phyloP scores from a whole-genome alignment of 2,329 filamentous ascomycete genomes.

The Trichoderma atroviride region DNA sequence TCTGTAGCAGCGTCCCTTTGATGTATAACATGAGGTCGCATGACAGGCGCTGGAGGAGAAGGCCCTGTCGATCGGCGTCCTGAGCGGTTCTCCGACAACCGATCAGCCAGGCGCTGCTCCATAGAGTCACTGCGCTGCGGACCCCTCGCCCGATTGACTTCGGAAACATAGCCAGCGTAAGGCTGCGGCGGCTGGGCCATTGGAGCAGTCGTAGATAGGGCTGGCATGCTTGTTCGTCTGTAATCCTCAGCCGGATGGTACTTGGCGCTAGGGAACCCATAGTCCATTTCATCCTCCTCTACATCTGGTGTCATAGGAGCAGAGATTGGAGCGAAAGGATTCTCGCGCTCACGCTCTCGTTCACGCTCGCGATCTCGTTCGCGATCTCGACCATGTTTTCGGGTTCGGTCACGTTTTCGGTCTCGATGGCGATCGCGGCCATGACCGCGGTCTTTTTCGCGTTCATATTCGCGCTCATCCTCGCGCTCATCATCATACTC shows the following conservation, averaged over 20 bases:
- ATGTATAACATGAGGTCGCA: conserved; percentile 29
- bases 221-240: conserved; percentile 37
- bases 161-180: conserved; percentile 43
- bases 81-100: conserved; percentile 51
- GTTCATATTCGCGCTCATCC: not conserved
- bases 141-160: conserved; percentile 48
- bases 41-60: conserved; percentile 26
- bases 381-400: not conserved
- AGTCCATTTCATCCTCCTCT: conserved; percentile 40
- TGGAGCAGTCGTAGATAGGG: conserved; percentile 31
- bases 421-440: not conserved
- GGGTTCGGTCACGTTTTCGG: not conserved
- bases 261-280: conserved; percentile 53
- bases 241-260: conserved; percentile 67
- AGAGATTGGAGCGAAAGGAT: conserved; percentile 22
- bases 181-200: conserved; percentile 37
- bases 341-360: conserved; percentile 11
- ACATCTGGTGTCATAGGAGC: conserved; percentile 31
- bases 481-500: not conserved
- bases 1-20: conserved; percentile 21
- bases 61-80: conserved; percentile 24
- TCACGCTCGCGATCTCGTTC: not conserved
- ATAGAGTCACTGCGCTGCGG: conserved; percentile 47
- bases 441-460: not conserved
- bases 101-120: conserved; percentile 54